Evolutionary conservation across 2,329 filamentous ascomycete species (phyloP).

Genomic region (Zymoseptoria crescenta): DNA sequence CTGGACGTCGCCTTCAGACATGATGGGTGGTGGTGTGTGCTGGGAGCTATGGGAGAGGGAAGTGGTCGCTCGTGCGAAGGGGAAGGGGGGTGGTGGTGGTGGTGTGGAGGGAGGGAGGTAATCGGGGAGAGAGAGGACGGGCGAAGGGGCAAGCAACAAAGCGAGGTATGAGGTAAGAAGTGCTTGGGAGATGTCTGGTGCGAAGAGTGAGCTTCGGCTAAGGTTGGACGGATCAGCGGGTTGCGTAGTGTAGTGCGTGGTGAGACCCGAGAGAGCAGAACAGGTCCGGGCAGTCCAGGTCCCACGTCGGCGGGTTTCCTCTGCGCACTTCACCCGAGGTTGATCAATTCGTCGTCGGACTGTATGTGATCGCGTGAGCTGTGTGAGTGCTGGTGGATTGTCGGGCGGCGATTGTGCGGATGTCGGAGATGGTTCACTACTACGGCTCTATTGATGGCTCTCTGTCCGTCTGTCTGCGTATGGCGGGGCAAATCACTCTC

Average conservation of each 20-base stretch:
- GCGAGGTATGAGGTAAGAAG: neutral
- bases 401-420: neutral
- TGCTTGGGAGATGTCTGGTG: neutral
- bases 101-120: too few species aligned
- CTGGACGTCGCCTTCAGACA: constrained; percentile 18
- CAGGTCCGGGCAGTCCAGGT: neutral
- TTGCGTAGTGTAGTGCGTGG: neutral
- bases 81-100: neutral
- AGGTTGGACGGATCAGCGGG: neutral
- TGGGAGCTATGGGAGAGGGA: neutral
- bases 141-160: neutral
- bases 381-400: neutral
- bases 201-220: neutral
- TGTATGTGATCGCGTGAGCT: neutral
- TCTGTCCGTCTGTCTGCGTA: too few species aligned
- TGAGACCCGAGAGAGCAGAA: too few species aligned
- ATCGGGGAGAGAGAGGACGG: neutral
- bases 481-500: too few species aligned
- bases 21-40: constrained; percentile 5
- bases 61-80: neutral
- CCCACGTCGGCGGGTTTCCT: neutral
- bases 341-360: neutral
- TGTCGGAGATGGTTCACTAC: neutral
- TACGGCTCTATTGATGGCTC: too few species aligned
- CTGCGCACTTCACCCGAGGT: neutral